Base-by-base conservation (phyloP, 371 early-diverging fungal genomes). In the Haplosporangium sp. region DNA sequence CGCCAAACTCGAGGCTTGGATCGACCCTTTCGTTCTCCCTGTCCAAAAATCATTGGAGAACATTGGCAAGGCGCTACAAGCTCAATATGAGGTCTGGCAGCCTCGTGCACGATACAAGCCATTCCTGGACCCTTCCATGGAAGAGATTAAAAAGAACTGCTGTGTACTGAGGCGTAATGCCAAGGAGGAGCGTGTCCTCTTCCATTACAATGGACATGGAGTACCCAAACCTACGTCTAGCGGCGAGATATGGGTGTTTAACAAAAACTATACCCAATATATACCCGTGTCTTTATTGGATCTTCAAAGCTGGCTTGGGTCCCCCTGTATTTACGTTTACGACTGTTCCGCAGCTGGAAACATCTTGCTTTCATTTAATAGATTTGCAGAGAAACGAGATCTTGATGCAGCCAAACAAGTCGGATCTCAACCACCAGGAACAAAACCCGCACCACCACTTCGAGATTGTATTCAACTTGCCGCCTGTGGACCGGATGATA, bases 181-280 rank as follows among this genome's bases (percentile, higher is more conserved):
- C 39, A 97, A 96, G 84, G 97, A 97, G 65, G 98, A 97, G 67
- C 89, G 99, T 5, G 91, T 98, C 48, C 84, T 99, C 65, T 96
- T 98, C 73, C 97, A 99, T 77, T 99, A 98, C 87, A 99, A 99
- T 71, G 99, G 99, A 17, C 98, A 98, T 71, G 99, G 99, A 57
- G 98, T 99, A 19, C 99, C 99, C 13, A 94, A 93, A 65, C 98
- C 98, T 4, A 97, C 98, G 2, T 83, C 89, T 5, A 95, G 95
- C 71, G 99, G 99, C 53, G 99, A 99, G 83, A 92, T 98, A 48
- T 99, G 99, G 99, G 98, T 97, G 45, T 99, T 98, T 76, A 98
- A 99, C 88, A 93, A 95, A 71, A 92, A 91, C 68, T 98, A 96
- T 86, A 97, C 98, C 19, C 98, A 99, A 86, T 99, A 99, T 86